Evolutionary conservation across 108 stramenopile species (phyloP).

Genomic region (Cyclotella cryptica): DNA sequence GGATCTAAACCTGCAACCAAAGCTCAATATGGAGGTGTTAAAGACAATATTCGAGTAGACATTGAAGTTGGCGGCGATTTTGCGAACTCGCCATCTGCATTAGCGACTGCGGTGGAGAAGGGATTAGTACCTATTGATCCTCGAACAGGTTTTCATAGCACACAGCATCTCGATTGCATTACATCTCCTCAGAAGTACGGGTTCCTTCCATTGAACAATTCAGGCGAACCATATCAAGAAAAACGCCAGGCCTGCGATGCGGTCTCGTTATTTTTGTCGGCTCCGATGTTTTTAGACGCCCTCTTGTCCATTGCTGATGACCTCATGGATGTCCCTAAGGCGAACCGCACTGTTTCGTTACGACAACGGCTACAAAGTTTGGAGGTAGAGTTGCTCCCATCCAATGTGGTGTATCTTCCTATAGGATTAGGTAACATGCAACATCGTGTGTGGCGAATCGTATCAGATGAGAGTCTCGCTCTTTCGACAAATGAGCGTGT

Average conservation of each 20-base stretch:
- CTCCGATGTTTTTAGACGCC: slow-evolving; percentile 84
- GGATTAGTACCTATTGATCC: slow-evolving; percentile 80
- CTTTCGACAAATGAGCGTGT: slow-evolving; percentile 94
- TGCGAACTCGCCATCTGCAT: slow-evolving; percentile 54
- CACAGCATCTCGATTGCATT: slow-evolving; percentile 65
- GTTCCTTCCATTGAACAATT: slow-evolving; percentile 64
- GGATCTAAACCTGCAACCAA: slow-evolving; percentile 68
- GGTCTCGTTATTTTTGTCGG: slow-evolving; percentile 64
- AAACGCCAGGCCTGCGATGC: slow-evolving; percentile 44
- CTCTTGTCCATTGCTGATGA: slow-evolving; percentile 76
- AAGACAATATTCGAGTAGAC: slow-evolving; percentile 21
- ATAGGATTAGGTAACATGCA: slow-evolving; percentile 56
- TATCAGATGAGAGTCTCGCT: slow-evolving; percentile 83
- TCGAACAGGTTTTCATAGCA: slow-evolving; percentile 59
- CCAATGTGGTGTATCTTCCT: slow-evolving; percentile 87
- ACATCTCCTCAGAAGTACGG: slow-evolving; percentile 61
- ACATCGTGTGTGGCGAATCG: slow-evolving; percentile 90
- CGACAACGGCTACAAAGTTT: slow-evolving; percentile 60
- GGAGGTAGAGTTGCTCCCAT: slow-evolving; percentile 79
- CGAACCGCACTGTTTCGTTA: slow-evolving; percentile 65
- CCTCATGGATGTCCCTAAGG: slow-evolving; percentile 63
- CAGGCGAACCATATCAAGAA: slow-evolving; percentile 45
- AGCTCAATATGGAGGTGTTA: slow-evolving; percentile 61
- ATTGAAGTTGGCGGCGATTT: slow-evolving; percentile 19
- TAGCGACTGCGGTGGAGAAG: slow-evolving; percentile 56